A percentile compares a stretch with the other conserved stretches of the same genome.
phyloP scores from a whole-genome alignment of 2,329 filamentous ascomycete species.

The Calycina herbarum region DNA sequence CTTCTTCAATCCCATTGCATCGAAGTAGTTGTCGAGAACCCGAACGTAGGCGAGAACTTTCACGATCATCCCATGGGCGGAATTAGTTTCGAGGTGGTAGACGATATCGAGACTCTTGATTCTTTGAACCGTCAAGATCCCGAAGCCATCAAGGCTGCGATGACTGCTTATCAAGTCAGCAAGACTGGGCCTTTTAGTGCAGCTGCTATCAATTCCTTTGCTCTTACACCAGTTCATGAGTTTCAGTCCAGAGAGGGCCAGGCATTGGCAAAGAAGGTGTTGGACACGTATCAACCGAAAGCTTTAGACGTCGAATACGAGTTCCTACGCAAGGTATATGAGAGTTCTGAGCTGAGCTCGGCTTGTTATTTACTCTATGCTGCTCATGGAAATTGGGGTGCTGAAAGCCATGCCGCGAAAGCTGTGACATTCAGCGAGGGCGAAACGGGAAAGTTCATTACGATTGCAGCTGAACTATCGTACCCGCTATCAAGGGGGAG shows the following conservation, averaged over 20 bases:
- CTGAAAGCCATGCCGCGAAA: background rate
- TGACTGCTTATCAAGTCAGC: conserved; percentile 38
- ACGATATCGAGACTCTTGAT: conserved; percentile 39
- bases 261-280: background rate
- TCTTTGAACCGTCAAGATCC: conserved; percentile 38
- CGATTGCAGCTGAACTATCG: conserved; percentile 50
- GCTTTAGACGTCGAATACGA: background rate
- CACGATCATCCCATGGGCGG: conserved; percentile 43
- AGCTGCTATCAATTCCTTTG: background rate
- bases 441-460: conserved; percentile 56
- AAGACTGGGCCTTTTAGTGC: conserved; percentile 4
- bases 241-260: background rate
- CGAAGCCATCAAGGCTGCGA: conserved; percentile 34
- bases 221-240: conserved; percentile 1
- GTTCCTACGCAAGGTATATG: background rate
- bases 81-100: conserved; percentile 37
- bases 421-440: conserved; percentile 56
- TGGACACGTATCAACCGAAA: background rate
- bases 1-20: conserved; percentile 46
- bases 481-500: conserved; percentile 44
- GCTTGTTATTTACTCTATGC: background rate
- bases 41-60: conserved; percentile 62
- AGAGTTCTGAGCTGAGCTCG: background rate
- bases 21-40: conserved; percentile 52
- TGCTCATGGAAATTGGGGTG: conserved; percentile 35